Evolutionary conservation across 1,284 basidiomycete species (phyloP).

Genomic region (Phenoliferia sp.): DNA sequence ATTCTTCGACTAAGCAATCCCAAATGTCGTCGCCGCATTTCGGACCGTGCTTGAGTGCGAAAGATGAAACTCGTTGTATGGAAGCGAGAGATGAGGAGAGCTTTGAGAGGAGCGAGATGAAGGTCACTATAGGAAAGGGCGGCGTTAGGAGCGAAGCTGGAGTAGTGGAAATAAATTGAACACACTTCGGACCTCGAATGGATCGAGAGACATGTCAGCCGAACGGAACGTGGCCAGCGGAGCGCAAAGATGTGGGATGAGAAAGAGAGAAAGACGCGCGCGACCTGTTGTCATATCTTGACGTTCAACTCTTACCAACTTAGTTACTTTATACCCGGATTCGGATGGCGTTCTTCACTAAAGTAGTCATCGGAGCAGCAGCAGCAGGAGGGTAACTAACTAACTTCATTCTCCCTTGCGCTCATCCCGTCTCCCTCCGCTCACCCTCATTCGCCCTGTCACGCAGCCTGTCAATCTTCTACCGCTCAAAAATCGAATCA

Average conservation of each 20-base stretch:
- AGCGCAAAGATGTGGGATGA: no score
- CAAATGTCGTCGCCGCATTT: slow-evolving; percentile 84
- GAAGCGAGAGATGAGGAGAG: slow-evolving; percentile 62
- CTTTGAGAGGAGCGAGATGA: slow-evolving; percentile 37
- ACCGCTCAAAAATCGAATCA: background rate
- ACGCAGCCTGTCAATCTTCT: background rate
- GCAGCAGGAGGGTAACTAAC: background rate
- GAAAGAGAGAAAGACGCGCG: no score
- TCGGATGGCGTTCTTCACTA: background rate
- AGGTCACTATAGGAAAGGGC: slow-evolving; percentile 34
- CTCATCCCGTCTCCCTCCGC: background rate
- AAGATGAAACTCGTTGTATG: slow-evolving; percentile 81
- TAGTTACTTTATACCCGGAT: background rate
- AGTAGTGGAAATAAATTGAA: background rate
- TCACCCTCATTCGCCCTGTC: background rate
- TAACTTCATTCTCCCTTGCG: background rate
- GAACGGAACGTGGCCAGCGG: no score
- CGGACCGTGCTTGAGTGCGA: slow-evolving; percentile 75
- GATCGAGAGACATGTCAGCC: slow-evolving; percentile 26
- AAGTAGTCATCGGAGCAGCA: background rate
- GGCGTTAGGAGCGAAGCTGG: background rate
- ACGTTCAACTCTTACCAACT: background rate
- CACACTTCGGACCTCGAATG: slow-evolving; percentile 35
- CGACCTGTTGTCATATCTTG: background rate
- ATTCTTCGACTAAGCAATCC: slow-evolving; percentile 89